Percentiles rank a stretch among this genome's conserved stretches.
These are phyloP conservation scores for Claviceps africana DNA, from an alignment of 2,329 filamentous ascomycete genomes.

Conservation along the genomic window DNA sequence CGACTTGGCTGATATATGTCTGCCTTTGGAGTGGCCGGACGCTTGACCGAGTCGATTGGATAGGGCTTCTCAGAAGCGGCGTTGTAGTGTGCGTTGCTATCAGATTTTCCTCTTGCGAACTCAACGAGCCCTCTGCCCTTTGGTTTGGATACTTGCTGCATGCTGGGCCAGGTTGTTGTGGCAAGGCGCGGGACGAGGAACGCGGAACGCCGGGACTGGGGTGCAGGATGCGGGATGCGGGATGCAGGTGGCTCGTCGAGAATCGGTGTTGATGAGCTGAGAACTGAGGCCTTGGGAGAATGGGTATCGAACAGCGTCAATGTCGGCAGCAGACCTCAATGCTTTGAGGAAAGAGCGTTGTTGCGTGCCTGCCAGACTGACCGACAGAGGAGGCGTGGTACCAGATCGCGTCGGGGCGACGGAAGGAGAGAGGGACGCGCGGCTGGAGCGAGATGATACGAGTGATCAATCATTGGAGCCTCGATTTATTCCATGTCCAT, in stretches of 20 bases:
- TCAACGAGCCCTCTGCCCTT: constrained; percentile 18
- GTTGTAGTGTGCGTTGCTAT: constrained; percentile 11
- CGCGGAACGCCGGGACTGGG: no score
- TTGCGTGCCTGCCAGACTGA: neutral
- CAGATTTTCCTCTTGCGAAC: constrained; percentile 17
- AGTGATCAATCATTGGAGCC: neutral
- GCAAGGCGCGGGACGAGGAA: neutral
- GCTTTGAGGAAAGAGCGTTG: neutral
- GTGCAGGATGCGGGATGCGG: neutral
- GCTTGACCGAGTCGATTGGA: constrained; percentile 9
- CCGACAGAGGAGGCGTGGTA: neutral
- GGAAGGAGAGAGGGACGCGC: neutral
- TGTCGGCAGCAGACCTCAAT: neutral
- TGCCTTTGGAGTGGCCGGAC: constrained; percentile 9
- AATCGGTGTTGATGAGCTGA: neutral
- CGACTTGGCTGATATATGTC: constrained; percentile 10
- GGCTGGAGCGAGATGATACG: neutral
- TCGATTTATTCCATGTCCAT: neutral
- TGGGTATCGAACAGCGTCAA: neutral
- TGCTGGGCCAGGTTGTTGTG: constrained; percentile 6
- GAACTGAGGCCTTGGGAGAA: neutral
- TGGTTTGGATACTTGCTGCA: constrained; percentile 19
- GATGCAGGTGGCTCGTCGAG: neutral
- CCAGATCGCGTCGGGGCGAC: neutral
- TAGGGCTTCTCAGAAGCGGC: constrained; percentile 7